Conservation (phyloP, 2,329 filamentous ascomycete genomes). For the Fusarium verrucosum region DNA sequence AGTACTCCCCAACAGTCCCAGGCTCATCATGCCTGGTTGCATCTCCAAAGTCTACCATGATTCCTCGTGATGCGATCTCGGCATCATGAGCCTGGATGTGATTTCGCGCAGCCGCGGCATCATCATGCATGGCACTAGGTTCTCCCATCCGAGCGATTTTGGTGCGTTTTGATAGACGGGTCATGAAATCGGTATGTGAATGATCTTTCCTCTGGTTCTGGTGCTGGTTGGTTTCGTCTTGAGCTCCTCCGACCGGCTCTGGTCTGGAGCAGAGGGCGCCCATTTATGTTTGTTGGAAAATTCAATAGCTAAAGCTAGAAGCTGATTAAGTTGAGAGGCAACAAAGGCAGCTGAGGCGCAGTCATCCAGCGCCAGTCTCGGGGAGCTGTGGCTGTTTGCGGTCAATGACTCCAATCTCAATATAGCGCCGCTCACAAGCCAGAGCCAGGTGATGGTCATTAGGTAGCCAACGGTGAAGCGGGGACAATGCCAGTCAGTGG, state of each 20-base stretch:
- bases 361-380: not conserved
- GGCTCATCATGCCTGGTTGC: slow-evolving; percentile 1
- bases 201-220: slow-evolving; percentile 17
- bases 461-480: slow-evolving; percentile 10
- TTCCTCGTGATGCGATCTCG: slow-evolving; percentile 25
- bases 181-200: slow-evolving; percentile 11
- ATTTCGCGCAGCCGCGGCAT: slow-evolving; percentile 38
- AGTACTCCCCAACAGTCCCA: slow-evolving; percentile 44
- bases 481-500: slow-evolving; percentile 20
- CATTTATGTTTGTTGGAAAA: slow-evolving; percentile 37
- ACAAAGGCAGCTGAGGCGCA: slow-evolving; percentile 23
- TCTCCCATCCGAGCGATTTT: slow-evolving; percentile 10
- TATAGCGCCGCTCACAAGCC: slow-evolving; percentile 30
- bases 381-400: slow-evolving; percentile 18
- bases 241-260: slow-evolving; percentile 21
- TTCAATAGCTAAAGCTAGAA: not conserved
- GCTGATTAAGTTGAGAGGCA: not conserved
- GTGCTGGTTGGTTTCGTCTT: slow-evolving; percentile 13
- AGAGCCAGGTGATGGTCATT: slow-evolving; percentile 26
- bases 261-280: slow-evolving; percentile 43
- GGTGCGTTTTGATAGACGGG: slow-evolving; percentile 23
- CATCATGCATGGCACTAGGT: not conserved
- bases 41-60: not conserved
- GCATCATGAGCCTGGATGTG: slow-evolving; percentile 43
- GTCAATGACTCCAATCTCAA: slow-evolving; percentile 21